Evolutionary conservation across 108 stramenopile genomes (phyloP).

Genomic region (Stephanodiscus triporus): DNA sequence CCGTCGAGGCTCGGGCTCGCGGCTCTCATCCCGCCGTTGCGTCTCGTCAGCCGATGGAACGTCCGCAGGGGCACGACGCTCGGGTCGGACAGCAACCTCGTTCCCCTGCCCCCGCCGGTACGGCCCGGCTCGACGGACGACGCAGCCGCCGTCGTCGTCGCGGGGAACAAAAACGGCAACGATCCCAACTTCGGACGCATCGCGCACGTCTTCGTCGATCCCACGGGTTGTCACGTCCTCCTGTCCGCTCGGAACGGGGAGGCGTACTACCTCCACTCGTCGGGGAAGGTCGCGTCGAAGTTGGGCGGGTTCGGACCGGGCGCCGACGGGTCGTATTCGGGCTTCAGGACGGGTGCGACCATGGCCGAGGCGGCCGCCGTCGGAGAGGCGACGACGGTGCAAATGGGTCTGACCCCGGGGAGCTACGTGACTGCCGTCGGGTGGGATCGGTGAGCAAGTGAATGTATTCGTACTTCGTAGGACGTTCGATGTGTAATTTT

Average conservation of each 20-base stretch:
- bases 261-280: slow-evolving; percentile 80
- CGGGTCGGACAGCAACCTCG: slow-evolving; percentile 65
- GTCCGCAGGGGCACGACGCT: slow-evolving; percentile 49
- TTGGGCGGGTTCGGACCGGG: slow-evolving; percentile 77
- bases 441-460: slow-evolving; percentile 64
- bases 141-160: slow-evolving; percentile 49
- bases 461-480: no score
- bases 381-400: slow-evolving; percentile 28
- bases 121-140: slow-evolving; percentile 48
- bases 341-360: slow-evolving; percentile 31
- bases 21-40: slow-evolving; percentile 43
- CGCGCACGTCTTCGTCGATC: slow-evolving; percentile 78
- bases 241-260: slow-evolving; percentile 80
- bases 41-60: slow-evolving; percentile 57
- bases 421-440: slow-evolving; percentile 84
- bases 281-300: slow-evolving; percentile 51
- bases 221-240: slow-evolving; percentile 82
- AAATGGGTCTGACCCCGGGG: slow-evolving; percentile 69
- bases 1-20: slow-evolving; percentile 22
- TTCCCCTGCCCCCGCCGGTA: slow-evolving; percentile 43
- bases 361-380: slow-evolving; percentile 21
- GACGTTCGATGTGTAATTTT: neutral
- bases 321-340: slow-evolving; percentile 58
- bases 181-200: slow-evolving; percentile 61
- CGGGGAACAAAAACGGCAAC: slow-evolving; percentile 25